Evolutionary conservation across 129 eudicot species (phyloP), one percentile per base, ranked within the genome.

Genomic region (Chrysanthemum seticuspe): DNA sequence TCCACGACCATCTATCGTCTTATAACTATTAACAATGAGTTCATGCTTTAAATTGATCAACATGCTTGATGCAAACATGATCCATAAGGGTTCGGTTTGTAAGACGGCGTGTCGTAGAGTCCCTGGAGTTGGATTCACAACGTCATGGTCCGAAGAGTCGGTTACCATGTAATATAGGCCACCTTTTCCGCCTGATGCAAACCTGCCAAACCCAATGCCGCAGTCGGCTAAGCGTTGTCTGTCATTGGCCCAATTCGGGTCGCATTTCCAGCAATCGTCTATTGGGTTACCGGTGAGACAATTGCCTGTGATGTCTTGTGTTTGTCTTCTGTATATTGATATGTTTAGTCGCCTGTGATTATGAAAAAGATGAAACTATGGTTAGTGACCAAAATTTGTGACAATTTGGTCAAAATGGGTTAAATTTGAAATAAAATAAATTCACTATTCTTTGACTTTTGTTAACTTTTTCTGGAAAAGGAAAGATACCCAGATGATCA

Each of bases 231-330:
- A 64, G 9, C 73, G 81, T 49, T 82, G 87, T 12, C 92, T 83
- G 74, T 87, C 78, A 34, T 31, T 51, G 59, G 36, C 76, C 89
- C 89, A 87, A 47, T 79, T 73, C 10, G 89, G 89, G 70, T 87
- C 92, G 49, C 92, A 87, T 15, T 85, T 82, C 92, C 89, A 87
- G 78, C 92, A 87, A 64, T 87, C 92, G 74, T 87, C 89, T 67
- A 87, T 87, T 10, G 92, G 92, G 81, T 87, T 87, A 11, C 92
- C 92, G 65, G 89, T 87, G 6, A 81, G 65, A 50, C 89, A 85
- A 10, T 72, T 71, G 72, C 78, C 74, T 4, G 62, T 69, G 31
- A 62, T 31, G 52, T 71, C 79, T 2, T 82, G 82, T 65, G 76
- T 79, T 74, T 85, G 81, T 76, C 97, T 82, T 84, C 90, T 84